Percentiles rank a stretch among this genome's conserved stretches.
Evolutionary conservation across 257 asterid species (phyloP).

Genomic region (Nicotiana noctiflora): DNA sequence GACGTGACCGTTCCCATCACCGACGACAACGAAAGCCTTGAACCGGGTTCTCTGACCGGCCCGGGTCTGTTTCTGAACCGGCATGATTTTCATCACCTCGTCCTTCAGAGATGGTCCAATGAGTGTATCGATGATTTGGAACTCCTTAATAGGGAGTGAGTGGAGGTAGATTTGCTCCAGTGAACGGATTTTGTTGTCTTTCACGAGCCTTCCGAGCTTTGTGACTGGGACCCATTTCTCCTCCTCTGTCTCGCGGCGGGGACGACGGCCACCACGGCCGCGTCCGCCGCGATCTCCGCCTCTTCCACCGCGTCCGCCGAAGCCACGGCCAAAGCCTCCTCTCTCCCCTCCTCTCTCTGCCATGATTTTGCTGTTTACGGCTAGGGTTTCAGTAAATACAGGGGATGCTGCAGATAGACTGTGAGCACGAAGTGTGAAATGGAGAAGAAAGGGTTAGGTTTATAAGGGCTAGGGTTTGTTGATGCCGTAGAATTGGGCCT

Average conservation of each 20-base stretch:
- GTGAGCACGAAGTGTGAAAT: too few relatives aligned
- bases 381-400: background rate
- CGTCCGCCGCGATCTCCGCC: constrained; percentile 57
- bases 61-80: constrained; percentile 91
- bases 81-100: constrained; percentile 94
- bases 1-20: constrained; percentile 78
- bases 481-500: too few relatives aligned
- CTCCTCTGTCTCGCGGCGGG: constrained; percentile 72
- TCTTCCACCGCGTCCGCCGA: constrained; percentile 59
- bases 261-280: constrained; percentile 56
- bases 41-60: constrained; percentile 94
- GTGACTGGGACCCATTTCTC: constrained; percentile 95
- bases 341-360: constrained; percentile 35
- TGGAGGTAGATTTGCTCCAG: constrained; percentile 80
- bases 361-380: constrained; percentile 19
- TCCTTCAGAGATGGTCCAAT: constrained; percentile 66
- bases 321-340: constrained; percentile 71
- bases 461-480: too few relatives aligned
- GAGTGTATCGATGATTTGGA: constrained; percentile 59
- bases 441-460: too few relatives aligned
- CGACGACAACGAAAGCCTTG: constrained; percentile 89
- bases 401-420: too few relatives aligned
- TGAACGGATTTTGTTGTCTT: constrained; percentile 52
- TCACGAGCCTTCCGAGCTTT: constrained; percentile 68
- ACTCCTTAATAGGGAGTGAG: constrained; percentile 81